A percentile compares a stretch with the other conserved stretches of the same genome.
Evolutionary conservation across 2,329 filamentous ascomycete species (phyloP).

Genomic region (Aspergillus sp.): DNA sequence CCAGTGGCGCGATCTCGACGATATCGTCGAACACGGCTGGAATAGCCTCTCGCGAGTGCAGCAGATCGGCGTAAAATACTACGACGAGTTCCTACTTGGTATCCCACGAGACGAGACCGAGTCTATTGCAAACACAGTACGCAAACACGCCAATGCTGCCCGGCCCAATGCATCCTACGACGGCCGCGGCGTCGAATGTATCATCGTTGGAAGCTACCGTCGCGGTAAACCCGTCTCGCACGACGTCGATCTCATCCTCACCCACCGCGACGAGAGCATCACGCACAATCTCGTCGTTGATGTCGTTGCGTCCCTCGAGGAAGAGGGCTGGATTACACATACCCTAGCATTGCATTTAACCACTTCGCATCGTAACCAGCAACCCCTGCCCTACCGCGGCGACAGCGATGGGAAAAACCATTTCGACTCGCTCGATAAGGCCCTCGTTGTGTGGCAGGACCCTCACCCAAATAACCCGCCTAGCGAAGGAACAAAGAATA

Average conservation of each 20-base stretch:
- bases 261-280: conserved; percentile 68
- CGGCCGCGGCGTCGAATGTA: conserved; percentile 52
- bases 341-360: conserved; percentile 69
- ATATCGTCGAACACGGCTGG: conserved; percentile 84
- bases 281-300: conserved; percentile 71
- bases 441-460: conserved; percentile 87
- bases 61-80: conserved; percentile 92
- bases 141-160: conserved; percentile 65
- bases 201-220: conserved; percentile 78
- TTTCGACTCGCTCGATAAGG: conserved; percentile 90
- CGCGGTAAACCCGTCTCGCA: conserved; percentile 72
- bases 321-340: conserved; percentile 72
- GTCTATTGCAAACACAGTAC: conserved; percentile 63
- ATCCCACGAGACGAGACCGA: conserved; percentile 76
- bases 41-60: conserved; percentile 71
- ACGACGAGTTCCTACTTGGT: conserved; percentile 74
- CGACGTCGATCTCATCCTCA: conserved; percentile 84
- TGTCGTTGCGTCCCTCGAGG: conserved; percentile 71
- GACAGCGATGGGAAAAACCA: conserved; percentile 32
- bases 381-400: conserved; percentile 56
- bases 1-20: conserved; percentile 80
- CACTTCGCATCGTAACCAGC: conserved; percentile 72
- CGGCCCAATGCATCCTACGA: conserved; percentile 47
- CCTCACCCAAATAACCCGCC: conserved; percentile 36
- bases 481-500: conserved; percentile 5